A percentile compares a stretch with the other conserved stretches of the same genome.
phyloP scores from a whole-genome alignment of 768 basidiomycete genomes.

The Kwoniella newhampshirensis region DNA sequence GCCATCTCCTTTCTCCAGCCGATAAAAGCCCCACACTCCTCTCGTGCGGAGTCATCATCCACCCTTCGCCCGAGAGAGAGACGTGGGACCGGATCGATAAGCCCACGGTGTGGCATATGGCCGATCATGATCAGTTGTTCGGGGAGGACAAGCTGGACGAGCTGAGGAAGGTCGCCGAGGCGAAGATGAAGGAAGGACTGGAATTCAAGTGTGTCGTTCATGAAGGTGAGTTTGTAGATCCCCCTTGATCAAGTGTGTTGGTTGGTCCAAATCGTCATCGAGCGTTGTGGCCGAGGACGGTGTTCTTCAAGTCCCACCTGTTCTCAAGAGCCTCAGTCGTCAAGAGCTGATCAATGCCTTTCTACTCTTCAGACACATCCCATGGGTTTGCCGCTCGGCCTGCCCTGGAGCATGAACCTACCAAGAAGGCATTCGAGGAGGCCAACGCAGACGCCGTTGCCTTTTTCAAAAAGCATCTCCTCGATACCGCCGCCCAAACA shows the following conservation, averaged over 20 bases:
- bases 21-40: conserved; percentile 3
- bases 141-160: conserved; percentile 25
- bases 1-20: conserved; percentile 22
- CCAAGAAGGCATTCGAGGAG: conserved; percentile 62
- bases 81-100: conserved; percentile 16
- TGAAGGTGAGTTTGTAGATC: conserved; percentile 22
- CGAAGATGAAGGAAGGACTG: conserved; percentile 18
- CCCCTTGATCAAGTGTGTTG: no score
- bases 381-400: conserved; percentile 68
- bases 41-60: conserved; percentile 33
- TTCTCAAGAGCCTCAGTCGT: no score
- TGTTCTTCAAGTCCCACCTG: no score
- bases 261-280: no score
- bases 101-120: conserved; percentile 30
- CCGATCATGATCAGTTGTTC: conserved; percentile 33
- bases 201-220: conserved; percentile 22
- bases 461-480: conserved; percentile 58
- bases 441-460: conserved; percentile 57
- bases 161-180: conserved; percentile 21
- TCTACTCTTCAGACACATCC: conserved; percentile 52
- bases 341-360: no score
- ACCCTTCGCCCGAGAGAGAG: conserved; percentile 26
- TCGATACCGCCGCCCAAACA: neutral
- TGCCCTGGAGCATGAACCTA: conserved; percentile 60
- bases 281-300: no score